Evolutionary conservation across 2,329 filamentous ascomycete genomes (phyloP), one percentile per base, ranked within the genome.

Genomic region (Pyricularia sp.): DNA sequence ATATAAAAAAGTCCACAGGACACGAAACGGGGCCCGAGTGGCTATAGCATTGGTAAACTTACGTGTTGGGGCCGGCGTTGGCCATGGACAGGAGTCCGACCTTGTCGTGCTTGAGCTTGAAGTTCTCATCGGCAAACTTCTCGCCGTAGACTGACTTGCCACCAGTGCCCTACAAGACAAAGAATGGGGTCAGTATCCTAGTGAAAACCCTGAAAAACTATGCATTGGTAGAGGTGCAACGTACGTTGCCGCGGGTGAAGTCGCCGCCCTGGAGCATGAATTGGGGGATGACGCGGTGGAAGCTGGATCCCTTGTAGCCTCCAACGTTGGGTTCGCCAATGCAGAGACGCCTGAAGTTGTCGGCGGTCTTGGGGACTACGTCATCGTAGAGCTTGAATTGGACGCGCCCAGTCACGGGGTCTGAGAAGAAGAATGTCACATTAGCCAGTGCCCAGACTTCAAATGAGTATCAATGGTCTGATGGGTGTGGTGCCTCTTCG

Each of bases 261-360:
- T 96, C 91, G 84, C 91, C 91, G 77, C 91, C 92, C 85, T 96
- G 92, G 72, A 96, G 88, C 92, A 96, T 96, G 85, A 96, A 96
- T 66, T 91, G 78, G 71, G 89, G 89, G 79, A 96, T 96, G 79
- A 96, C 88, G 73, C 92, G 91, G 85, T 96, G 91, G 88, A 96
- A 96, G 70, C 84, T 83, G 72, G 90, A 94, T 75, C 85, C 86
- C 77, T 84, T 78, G 84, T 96, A 96, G 72, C 91, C 90, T 78
- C 89, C 88, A 74, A 90, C 90, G 80, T 91, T 86, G 82, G 90
- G 84, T 22, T 35, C 31, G 71, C 83, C 83, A 69, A 87, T 91
- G 88, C 89, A 92, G 74, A 94, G 89, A 76, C 86, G 86, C 71
- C 84, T 85, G 87, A 96, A 96, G 86, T 94, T 94, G 77, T 84